phyloP scores from a whole-genome alignment of 441 rosid species.

The Pelargonium australe region DNA sequence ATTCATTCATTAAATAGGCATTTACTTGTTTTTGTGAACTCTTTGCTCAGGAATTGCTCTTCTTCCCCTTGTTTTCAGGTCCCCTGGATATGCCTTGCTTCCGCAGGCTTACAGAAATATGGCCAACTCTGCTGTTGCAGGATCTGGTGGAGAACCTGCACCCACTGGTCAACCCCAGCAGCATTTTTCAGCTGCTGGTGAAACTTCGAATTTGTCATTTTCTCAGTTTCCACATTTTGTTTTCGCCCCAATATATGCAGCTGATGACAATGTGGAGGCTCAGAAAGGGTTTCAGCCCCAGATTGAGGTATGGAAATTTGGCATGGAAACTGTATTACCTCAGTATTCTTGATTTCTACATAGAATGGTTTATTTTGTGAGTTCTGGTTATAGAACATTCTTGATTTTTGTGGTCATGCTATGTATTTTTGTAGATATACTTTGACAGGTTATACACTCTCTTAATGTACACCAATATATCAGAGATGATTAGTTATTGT shows the following conservation, averaged over 20 bases:
- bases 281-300: no score
- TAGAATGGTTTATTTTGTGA: background rate
- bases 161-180: conserved; percentile 27
- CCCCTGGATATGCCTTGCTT: conserved; percentile 49
- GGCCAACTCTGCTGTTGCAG: conserved; percentile 24
- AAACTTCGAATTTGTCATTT: conserved; percentile 15
- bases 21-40: no score
- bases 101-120: conserved; percentile 32
- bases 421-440: no score
- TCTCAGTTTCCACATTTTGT: conserved; percentile 3
- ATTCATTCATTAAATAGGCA: no score
- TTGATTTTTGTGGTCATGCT: background rate
- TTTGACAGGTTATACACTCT: no score
- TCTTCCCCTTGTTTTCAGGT: conserved; percentile 36
- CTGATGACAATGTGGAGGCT: background rate
- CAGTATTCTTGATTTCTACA: background rate
- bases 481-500: no score
- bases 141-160: conserved; percentile 25
- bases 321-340: no score
- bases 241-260: background rate
- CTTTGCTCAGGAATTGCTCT: no score
- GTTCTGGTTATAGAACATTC: background rate
- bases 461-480: no score
- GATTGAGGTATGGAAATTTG: background rate
- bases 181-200: conserved; percentile 27